These are phyloP conservation scores for Colletotrichum paranaense DNA, from an alignment of 2,329 filamentous ascomycete species.

Conservation along the genomic window DNA sequence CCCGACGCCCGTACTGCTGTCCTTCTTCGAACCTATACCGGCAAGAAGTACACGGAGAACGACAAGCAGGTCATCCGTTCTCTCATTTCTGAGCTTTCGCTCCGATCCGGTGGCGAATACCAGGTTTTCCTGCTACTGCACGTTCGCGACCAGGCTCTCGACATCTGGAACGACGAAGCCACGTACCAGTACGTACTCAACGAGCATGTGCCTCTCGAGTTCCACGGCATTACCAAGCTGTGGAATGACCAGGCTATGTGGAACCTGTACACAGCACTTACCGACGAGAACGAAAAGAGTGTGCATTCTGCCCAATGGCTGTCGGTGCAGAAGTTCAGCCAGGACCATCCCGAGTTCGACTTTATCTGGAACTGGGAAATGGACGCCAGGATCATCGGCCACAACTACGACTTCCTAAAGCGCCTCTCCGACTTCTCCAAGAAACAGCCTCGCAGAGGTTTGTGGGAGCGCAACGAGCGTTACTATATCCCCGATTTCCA, in stretches of 20 bases:
- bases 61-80: conserved; percentile 83
- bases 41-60: conserved; percentile 81
- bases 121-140: conserved; percentile 84
- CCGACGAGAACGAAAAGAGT: conserved; percentile 65
- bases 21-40: conserved; percentile 80
- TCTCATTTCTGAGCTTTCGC: conserved; percentile 79
- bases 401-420: conserved; percentile 83
- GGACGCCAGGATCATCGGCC: conserved; percentile 81
- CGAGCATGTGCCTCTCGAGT: conserved; percentile 75
- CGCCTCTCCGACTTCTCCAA: conserved; percentile 72
- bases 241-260: conserved; percentile 82
- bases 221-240: conserved; percentile 76
- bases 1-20: conserved; percentile 71
- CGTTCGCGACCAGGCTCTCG: conserved; percentile 71
- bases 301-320: conserved; percentile 76
- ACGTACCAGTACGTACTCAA: conserved; percentile 70
- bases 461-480: conserved; percentile 80
- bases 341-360: conserved; percentile 82
- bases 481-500: conserved; percentile 79
- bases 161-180: conserved; percentile 69
- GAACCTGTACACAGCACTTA: conserved; percentile 80
- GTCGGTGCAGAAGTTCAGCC: conserved; percentile 79
- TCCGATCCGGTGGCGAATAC: conserved; percentile 84
- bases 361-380: conserved; percentile 92
- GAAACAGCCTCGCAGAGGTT: conserved; percentile 75